Conservation (phyloP, 2,329 filamentous ascomycete species). For the Botrytis pseudocinerea region DNA sequence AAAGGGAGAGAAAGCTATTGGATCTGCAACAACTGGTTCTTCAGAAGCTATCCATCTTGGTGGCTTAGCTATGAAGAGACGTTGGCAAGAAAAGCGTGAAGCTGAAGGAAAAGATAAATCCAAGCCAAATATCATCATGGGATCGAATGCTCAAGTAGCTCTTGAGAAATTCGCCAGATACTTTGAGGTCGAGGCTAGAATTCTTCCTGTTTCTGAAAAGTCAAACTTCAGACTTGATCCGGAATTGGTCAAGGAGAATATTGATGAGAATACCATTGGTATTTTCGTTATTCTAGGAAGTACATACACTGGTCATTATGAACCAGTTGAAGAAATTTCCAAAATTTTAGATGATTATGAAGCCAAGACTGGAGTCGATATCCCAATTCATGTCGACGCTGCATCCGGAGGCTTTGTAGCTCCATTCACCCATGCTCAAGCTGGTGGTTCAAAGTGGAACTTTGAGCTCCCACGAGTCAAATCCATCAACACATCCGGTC, state of each 20-base stretch:
- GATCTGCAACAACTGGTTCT: slow-evolving; percentile 69
- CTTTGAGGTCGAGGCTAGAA: slow-evolving; percentile 70
- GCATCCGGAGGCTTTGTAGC: slow-evolving; percentile 63
- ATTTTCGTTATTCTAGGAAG: slow-evolving; percentile 71
- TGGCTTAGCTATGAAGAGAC: slow-evolving; percentile 71
- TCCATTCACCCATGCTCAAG: slow-evolving; percentile 58
- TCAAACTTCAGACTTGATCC: slow-evolving; percentile 64
- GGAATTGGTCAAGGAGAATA: slow-evolving; percentile 61
- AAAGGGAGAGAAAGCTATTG: slow-evolving; percentile 63
- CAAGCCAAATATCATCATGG: slow-evolving; percentile 74
- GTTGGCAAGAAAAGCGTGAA: slow-evolving; percentile 66
- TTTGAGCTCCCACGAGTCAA: slow-evolving; percentile 63
- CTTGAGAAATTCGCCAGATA: slow-evolving; percentile 73
- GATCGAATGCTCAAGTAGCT: slow-evolving; percentile 70
- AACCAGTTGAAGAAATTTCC: slow-evolving; percentile 68
- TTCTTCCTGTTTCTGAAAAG: slow-evolving; percentile 61
- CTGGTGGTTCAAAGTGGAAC: slow-evolving; percentile 61
- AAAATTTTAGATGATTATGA: slow-evolving; percentile 64
- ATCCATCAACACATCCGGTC: slow-evolving; percentile 65
- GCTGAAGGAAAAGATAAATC: slow-evolving; percentile 61
- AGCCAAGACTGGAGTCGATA: slow-evolving; percentile 59
- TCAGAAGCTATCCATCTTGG: slow-evolving; percentile 71
- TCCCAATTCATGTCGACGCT: slow-evolving; percentile 68
- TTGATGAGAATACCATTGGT: slow-evolving; percentile 78
- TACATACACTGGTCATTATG: slow-evolving; percentile 74